Evolutionary conservation across 331 rosid species (phyloP), one percentile per base, ranked within the genome.

Genomic region (Malus hybrid): DNA sequence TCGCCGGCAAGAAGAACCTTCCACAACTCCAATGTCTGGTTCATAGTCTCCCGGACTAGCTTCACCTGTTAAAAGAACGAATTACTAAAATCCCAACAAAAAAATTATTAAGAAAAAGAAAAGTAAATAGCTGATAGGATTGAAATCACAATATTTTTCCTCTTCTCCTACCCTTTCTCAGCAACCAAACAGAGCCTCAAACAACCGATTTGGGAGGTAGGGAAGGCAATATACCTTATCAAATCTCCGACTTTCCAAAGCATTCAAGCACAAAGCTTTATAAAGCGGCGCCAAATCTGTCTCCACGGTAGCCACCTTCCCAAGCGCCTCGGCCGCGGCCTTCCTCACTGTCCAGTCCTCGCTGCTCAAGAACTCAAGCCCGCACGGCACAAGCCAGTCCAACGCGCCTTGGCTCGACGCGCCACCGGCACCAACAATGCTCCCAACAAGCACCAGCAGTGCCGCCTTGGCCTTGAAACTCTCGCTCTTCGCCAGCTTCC

Each of bases 321-420:
- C 93, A 44, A 95, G 71, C 6, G 93, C 91, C 82, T 95, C 99
- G 10, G 97, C 89, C 9, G 98, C 86, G 4, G 96, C 97, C 76
- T 92, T 95, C 80, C 99, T 90, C 79, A 89, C 96, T n/a, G 89
- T 86, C 99, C 99, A 95, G 79, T 95, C 99, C 63, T 92, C 98
- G 59, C 76, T 84, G 33, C 89, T 69, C 55, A 95, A 82, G 28
- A 89, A 92, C 86, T 86, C 98, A 5, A 89, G 79, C 19, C 88
- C 82, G 60, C 87, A 85, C 15, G 98, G 99, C 63, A 92, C 93
- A 55, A 92, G 80, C 98, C 98, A 95, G 69, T 85, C 93, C 90
- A 95, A 54, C 29, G 83, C 70, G 31, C 83, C 86, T 6, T 86
- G 82, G 75, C 87, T 90, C 75, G 93, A 83, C 39, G 93, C 96